Percentiles rank a stretch among this genome's conserved stretches.
Conservation (phyloP, 495 filamentous ascomycete species). For the Oidiodendron maius region DNA sequence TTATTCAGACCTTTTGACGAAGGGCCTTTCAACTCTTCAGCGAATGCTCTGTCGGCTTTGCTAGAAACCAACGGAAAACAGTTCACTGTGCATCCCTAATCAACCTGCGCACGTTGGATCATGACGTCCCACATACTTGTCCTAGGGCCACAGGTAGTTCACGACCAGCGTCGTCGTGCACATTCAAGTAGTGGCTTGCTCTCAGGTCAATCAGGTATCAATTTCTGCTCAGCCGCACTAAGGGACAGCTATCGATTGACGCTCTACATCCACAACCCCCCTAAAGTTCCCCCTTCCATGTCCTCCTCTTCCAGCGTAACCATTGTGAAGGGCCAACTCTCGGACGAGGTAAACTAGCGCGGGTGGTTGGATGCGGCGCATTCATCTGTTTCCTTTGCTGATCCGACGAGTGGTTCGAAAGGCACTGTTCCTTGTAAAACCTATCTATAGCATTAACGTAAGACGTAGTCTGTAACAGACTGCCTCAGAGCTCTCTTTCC, state of each 20-base stretch:
- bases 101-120: too few species aligned
- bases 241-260: background rate
- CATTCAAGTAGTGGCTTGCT: too few species aligned
- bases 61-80: too few species aligned
- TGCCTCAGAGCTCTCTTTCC: background rate
- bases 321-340: background rate
- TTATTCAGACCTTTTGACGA: too few species aligned
- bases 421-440: background rate
- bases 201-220: background rate
- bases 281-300: background rate
- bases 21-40: too few species aligned
- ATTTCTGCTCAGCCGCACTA: background rate
- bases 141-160: too few species aligned
- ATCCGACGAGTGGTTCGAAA: background rate
- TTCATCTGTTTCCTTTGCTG: background rate
- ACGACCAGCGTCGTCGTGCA: too few species aligned
- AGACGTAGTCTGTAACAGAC: background rate
- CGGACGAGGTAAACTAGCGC: background rate
- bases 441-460: background rate
- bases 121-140: too few species aligned
- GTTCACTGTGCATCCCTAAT: too few species aligned
- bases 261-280: background rate
- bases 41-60: too few species aligned
- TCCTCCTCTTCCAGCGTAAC: background rate
- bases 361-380: background rate